Percentiles rank a stretch among this genome's conserved stretches.
Conservation (phyloP, 306 rosid species). For the Sechiopsis laciniata region DNA sequence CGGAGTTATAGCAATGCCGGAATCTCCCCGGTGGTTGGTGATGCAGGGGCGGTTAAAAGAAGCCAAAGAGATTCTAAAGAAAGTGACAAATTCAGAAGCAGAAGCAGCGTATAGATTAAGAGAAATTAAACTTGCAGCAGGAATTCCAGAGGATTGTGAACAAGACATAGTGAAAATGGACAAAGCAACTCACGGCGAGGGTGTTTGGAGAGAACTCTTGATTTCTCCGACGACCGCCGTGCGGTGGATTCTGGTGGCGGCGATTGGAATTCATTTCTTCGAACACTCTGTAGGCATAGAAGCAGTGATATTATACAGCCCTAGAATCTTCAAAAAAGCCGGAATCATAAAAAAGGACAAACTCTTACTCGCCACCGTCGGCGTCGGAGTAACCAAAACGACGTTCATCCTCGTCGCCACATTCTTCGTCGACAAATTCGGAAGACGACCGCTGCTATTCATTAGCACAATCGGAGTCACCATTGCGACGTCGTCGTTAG, state of each 20-base stretch:
- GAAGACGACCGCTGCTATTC: slow-evolving; percentile 50
- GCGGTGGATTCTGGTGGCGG: slow-evolving; percentile 59
- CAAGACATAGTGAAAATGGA: slow-evolving; percentile 21
- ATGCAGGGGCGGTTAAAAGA: slow-evolving; percentile 54
- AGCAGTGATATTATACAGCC: slow-evolving; percentile 68
- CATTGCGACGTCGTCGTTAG: slow-evolving; percentile 33
- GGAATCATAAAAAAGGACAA: slow-evolving; percentile 49
- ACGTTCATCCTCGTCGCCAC: slow-evolving; percentile 41
- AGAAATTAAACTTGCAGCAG: slow-evolving; percentile 57
- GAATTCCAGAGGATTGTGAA: slow-evolving; percentile 32
- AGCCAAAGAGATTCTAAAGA: slow-evolving; percentile 35
- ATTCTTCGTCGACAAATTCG: slow-evolving; percentile 49
- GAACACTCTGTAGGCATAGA: slow-evolving; percentile 79
- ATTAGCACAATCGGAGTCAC: slow-evolving; percentile 52
- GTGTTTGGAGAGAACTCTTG: slow-evolving; percentile 58
- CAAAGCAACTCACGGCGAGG: slow-evolving; percentile 25
- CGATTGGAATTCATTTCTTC: slow-evolving; percentile 65
- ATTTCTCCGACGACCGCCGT: slow-evolving; percentile 48
- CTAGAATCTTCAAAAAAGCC: slow-evolving; percentile 69
- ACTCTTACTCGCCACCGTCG: slow-evolving; percentile 63
- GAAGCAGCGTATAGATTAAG: slow-evolving; percentile 52
- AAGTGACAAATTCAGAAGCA: slow-evolving; percentile 36
- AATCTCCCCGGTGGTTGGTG: slow-evolving; percentile 85
- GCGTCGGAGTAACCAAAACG: slow-evolving; percentile 54
- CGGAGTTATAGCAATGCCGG: slow-evolving; percentile 58